phyloP scores from a whole-genome alignment of 2,329 filamentous ascomycete species.

The Elsinoe arachidis region DNA sequence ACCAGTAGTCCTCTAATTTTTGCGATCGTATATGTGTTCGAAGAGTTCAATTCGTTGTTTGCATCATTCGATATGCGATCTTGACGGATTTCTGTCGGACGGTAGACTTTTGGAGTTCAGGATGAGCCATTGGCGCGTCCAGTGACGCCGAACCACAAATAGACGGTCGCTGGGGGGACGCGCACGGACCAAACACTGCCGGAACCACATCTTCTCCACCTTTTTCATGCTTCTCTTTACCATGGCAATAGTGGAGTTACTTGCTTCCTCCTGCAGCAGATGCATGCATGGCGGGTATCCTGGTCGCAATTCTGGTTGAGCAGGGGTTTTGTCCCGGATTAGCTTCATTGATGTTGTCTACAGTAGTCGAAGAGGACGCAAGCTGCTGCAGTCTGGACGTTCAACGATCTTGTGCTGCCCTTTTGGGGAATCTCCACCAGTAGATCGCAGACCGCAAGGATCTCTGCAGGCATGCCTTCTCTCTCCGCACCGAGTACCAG shows the following conservation, averaged over 20 bases:
- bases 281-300: conserved; percentile 1
- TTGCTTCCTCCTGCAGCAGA: background rate
- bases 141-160: conserved; percentile 11
- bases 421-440: conserved; percentile 46
- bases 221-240: conserved; percentile 5
- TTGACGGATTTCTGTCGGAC: conserved; percentile 11
- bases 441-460: conserved; percentile 42
- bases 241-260: conserved; percentile 6
- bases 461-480: conserved; percentile 41
- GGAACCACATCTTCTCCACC: background rate
- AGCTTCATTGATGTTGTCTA: conserved; percentile 29
- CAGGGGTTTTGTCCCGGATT: background rate
- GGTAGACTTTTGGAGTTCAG: background rate
- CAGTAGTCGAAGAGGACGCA: conserved; percentile 45
- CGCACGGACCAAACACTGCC: conserved; percentile 1
- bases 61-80: background rate
- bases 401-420: conserved; percentile 46
- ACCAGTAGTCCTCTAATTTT: background rate
- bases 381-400: conserved; percentile 47
- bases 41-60: conserved; percentile 1
- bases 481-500: conserved; percentile 45
- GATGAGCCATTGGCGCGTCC: background rate
- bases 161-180: conserved; percentile 1
- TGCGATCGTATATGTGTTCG: background rate
- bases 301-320: background rate